phyloP scores from a whole-genome alignment of 768 basidiomycete species.

The Pisolithus albus region DNA sequence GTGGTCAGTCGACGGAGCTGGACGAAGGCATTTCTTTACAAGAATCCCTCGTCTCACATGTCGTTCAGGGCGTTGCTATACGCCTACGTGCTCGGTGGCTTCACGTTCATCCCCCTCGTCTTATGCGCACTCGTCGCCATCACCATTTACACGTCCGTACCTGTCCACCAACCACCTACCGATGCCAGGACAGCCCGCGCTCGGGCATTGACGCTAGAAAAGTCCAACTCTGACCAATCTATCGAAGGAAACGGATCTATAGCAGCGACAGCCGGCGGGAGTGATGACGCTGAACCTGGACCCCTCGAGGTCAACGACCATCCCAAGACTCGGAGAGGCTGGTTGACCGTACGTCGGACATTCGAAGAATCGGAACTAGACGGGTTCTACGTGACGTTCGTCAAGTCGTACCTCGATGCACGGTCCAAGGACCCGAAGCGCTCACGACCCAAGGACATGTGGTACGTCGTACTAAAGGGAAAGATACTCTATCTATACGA shows the following conservation, averaged over 20 bases:
- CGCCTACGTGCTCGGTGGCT: conserved; percentile 82
- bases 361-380: conserved; percentile 63
- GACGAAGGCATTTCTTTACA: not conserved
- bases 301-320: conserved; percentile 42
- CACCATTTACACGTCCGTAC: conserved; percentile 78
- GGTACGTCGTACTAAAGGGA: conserved; percentile 89
- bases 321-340: conserved; percentile 66
- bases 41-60: conserved; percentile 35
- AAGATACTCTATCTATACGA: conserved; percentile 90
- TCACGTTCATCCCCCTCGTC: conserved; percentile 83
- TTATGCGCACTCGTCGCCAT: conserved; percentile 51
- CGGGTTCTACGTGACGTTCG: conserved; percentile 69
- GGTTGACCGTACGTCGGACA: conserved; percentile 77
- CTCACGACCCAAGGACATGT: conserved; percentile 84
- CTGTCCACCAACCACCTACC: conserved; percentile 49
- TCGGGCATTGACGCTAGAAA: not conserved
- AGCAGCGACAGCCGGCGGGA: conserved; percentile 21
- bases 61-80: conserved; percentile 65
- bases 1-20: not conserved
- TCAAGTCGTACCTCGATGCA: conserved; percentile 73
- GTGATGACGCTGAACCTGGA: conserved; percentile 22
- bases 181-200: conserved; percentile 21
- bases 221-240: not conserved
- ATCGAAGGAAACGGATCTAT: conserved; percentile 6
- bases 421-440: conserved; percentile 80